Conservation (phyloP, 2,329 filamentous ascomycete species). For the Pseudocercospora pini-densiflorae region DNA sequence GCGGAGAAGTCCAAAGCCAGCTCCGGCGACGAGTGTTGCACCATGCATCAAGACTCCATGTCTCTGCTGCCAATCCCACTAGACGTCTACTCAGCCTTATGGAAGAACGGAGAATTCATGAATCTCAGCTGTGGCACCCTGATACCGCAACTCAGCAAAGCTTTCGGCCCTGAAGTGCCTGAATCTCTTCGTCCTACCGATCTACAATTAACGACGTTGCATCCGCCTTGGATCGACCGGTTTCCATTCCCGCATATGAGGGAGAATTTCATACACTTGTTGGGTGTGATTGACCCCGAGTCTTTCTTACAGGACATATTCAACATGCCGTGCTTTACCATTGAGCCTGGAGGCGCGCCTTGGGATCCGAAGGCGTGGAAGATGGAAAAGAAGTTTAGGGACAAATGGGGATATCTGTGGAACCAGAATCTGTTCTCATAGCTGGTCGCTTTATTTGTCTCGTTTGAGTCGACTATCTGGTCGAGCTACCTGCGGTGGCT, state of each 20-base stretch:
- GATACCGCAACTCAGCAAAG: conserved; percentile 33
- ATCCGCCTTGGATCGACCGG: conserved; percentile 48
- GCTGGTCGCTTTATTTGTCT: background rate
- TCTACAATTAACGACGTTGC: conserved; percentile 41
- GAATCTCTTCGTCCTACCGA: conserved; percentile 41
- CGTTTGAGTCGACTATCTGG: background rate
- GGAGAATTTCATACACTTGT: conserved; percentile 44
- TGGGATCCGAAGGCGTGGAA: conserved; percentile 45
- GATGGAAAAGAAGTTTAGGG: conserved; percentile 40
- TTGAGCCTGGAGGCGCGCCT: conserved; percentile 33
- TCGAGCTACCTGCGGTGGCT: background rate
- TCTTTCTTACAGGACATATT: conserved; percentile 44
- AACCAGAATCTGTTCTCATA: conserved; percentile 18
- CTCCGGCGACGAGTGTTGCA: conserved; percentile 3
- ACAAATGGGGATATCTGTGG: conserved; percentile 46
- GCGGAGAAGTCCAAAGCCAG: conserved; percentile 10
- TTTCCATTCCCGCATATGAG: conserved; percentile 48
- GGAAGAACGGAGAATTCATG: conserved; percentile 39
- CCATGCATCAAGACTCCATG: conserved; percentile 1
- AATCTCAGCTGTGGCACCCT: conserved; percentile 37
- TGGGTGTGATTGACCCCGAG: conserved; percentile 42
- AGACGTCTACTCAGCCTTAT: conserved; percentile 39
- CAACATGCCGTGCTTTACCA: conserved; percentile 41
- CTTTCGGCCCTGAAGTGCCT: conserved; percentile 25
- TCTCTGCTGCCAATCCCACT: conserved; percentile 22